A percentile compares a stretch with the other conserved stretches of the same genome.
Conservation (phyloP, 352 stramenopile species). For the Pythium vanterpoolii region DNA sequence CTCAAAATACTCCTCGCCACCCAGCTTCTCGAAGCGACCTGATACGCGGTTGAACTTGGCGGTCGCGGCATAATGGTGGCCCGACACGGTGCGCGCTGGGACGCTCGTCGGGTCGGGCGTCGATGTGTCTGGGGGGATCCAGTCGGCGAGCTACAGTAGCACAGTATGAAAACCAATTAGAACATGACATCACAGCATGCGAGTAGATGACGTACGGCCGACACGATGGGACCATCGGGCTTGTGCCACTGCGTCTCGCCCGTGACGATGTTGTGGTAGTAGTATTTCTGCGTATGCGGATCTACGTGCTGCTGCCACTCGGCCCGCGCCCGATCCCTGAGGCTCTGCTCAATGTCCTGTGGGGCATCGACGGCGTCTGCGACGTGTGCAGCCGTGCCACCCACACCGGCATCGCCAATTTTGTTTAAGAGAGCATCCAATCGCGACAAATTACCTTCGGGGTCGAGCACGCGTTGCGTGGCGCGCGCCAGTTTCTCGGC, state of each 20-base stretch:
- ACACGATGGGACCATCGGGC: slow-evolving; percentile 60
- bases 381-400: background rate
- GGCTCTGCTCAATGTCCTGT: slow-evolving; percentile 22
- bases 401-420: slow-evolving; percentile 35
- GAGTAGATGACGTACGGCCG: slow-evolving; percentile 50
- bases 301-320: slow-evolving; percentile 88
- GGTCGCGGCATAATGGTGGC: slow-evolving; percentile 56
- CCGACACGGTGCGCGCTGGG: slow-evolving; percentile 42
- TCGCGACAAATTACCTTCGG: slow-evolving; percentile 60
- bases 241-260: slow-evolving; percentile 78
- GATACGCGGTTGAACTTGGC: slow-evolving; percentile 82
- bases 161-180: background rate
- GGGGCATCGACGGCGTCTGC: background rate
- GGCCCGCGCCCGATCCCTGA: slow-evolving; percentile 22
- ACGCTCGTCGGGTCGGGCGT: slow-evolving; percentile 20
- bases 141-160: slow-evolving; percentile 56
- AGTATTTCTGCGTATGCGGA: slow-evolving; percentile 71
- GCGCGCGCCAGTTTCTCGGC: slow-evolving; percentile 47
- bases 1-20: slow-evolving; percentile 66
- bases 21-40: slow-evolving; percentile 69
- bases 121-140: slow-evolving; percentile 57
- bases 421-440: slow-evolving; percentile 69
- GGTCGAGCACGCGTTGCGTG: slow-evolving; percentile 66
- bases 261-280: slow-evolving; percentile 82
- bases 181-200: background rate